Conservation (phyloP, 352 stramenopile genomes). For the Sclerospora graminicola region DNA sequence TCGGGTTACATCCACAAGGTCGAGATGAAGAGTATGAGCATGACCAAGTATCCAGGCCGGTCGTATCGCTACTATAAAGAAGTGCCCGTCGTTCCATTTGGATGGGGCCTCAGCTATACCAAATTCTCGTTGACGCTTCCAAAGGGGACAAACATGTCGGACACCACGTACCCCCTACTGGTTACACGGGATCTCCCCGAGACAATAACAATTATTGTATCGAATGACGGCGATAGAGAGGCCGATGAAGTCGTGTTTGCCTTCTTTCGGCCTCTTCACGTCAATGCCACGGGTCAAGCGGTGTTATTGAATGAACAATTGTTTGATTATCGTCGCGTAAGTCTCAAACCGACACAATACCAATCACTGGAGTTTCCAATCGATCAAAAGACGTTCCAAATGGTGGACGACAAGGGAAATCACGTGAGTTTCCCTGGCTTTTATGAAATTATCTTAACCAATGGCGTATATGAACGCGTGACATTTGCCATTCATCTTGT, state of each 20-base stretch:
- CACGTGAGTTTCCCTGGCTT: conserved; percentile 47
- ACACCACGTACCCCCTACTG: conserved; percentile 11
- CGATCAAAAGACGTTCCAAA: conserved; percentile 32
- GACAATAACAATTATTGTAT: conserved; percentile 39
- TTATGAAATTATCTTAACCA: conserved; percentile 69
- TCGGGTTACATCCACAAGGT: conserved; percentile 68
- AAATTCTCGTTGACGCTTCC: too few relatives aligned
- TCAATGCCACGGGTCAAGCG: conserved; percentile 41
- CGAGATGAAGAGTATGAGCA: conserved; percentile 85
- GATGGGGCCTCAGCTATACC: conserved; percentile 87
- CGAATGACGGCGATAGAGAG: conserved; percentile 40
- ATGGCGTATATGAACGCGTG: conserved; percentile 54
- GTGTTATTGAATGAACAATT: conserved; percentile 68
- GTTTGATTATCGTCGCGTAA: conserved; percentile 57
- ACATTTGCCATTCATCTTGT: conserved; percentile 52
- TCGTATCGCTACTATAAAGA: conserved; percentile 90
- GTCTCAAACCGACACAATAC: conserved; percentile 26
- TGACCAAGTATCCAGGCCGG: conserved; percentile 80
- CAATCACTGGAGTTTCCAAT: conserved; percentile 34
- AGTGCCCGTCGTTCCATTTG: conserved; percentile 83
- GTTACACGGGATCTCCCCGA: conserved; percentile 27
- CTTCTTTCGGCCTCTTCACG: conserved; percentile 59
- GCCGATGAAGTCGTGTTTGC: conserved; percentile 74
- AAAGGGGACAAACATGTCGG: conserved; percentile 1
- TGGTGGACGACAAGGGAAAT: conserved; percentile 49